These are phyloP conservation scores for Chernovozyma sophiae-reginae DNA, from an alignment of 1,139 yeast genomes.

Conservation along the genomic window DNA sequence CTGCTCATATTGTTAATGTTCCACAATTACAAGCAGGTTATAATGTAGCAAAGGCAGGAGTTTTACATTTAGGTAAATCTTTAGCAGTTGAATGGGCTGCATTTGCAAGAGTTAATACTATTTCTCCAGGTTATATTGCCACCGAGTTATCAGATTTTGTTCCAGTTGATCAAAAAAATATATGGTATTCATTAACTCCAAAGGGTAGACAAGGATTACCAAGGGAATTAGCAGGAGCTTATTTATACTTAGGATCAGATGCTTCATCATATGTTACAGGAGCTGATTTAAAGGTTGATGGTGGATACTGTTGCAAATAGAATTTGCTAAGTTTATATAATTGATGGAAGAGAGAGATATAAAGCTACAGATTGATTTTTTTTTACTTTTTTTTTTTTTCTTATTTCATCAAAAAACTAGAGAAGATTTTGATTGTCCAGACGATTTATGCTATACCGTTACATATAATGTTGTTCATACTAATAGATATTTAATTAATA, in stretches of 20 bases:
- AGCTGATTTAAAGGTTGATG: slow-evolving; percentile 44
- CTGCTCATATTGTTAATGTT: slow-evolving; percentile 61
- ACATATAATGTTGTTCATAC: too few relatives aligned
- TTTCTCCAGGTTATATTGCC: slow-evolving; percentile 30
- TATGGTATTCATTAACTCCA: slow-evolving; percentile 28
- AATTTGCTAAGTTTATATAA: too few relatives aligned
- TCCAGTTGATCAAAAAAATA: slow-evolving; percentile 29
- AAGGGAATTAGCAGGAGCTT: slow-evolving; percentile 42
- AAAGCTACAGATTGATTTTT: too few relatives aligned
- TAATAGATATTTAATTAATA: too few relatives aligned
- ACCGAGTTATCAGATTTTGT: slow-evolving; percentile 52
- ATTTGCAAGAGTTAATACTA: slow-evolving; percentile 30
- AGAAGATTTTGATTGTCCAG: too few relatives aligned
- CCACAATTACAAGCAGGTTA: slow-evolving; percentile 62
- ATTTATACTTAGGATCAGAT: slow-evolving; percentile 38
- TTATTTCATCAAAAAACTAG: too few relatives aligned
- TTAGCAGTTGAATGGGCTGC: slow-evolving; percentile 31
- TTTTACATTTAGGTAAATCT: slow-evolving; percentile 27
- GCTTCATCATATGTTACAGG: slow-evolving; percentile 44
- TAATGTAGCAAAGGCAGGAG: slow-evolving; percentile 44
- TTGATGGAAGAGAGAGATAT: neutral
- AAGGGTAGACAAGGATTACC: slow-evolving; percentile 25
- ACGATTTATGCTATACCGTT: too few relatives aligned
- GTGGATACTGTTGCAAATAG: slow-evolving; percentile 32
- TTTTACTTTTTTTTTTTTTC: too few relatives aligned